Conservation (phyloP, 2,329 filamentous ascomycete genomes). For the Trichophyton mentagrophytes region DNA sequence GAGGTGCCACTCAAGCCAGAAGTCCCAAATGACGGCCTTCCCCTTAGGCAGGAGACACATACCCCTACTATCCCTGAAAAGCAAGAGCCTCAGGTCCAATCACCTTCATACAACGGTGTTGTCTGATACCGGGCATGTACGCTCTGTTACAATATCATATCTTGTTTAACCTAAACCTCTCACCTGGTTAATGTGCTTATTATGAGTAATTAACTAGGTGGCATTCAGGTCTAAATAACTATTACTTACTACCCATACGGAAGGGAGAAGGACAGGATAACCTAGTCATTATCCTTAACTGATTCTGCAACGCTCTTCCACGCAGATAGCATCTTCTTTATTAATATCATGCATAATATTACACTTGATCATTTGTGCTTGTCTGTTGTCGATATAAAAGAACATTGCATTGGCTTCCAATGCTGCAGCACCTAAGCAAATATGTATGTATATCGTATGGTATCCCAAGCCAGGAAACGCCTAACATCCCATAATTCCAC, state of each 20-base stretch:
- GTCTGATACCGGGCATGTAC: not conserved
- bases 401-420: not conserved
- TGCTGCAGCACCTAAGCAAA: not conserved
- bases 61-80: not conserved
- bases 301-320: not conserved
- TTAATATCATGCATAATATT: not conserved
- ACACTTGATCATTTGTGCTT: not conserved
- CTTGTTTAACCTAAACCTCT: not conserved
- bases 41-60: not conserved
- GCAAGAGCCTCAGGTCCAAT: not conserved
- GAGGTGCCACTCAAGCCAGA: not conserved
- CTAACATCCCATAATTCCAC: not conserved
- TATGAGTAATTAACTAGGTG: not conserved
- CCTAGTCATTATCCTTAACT: not conserved
- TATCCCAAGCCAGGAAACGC: not conserved
- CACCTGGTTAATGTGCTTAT: not conserved
- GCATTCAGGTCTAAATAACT: not conserved
- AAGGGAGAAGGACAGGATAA: not conserved
- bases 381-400: not conserved
- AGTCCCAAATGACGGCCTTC: not conserved
- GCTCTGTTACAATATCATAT: not conserved
- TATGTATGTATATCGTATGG: not conserved
- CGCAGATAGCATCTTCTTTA: not conserved
- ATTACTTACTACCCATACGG: not conserved
- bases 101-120: constrained; percentile 1